Evolutionary conservation across 805 yeast genomes (phyloP).

Genomic region (Metschnikowia peoriensis): DNA sequence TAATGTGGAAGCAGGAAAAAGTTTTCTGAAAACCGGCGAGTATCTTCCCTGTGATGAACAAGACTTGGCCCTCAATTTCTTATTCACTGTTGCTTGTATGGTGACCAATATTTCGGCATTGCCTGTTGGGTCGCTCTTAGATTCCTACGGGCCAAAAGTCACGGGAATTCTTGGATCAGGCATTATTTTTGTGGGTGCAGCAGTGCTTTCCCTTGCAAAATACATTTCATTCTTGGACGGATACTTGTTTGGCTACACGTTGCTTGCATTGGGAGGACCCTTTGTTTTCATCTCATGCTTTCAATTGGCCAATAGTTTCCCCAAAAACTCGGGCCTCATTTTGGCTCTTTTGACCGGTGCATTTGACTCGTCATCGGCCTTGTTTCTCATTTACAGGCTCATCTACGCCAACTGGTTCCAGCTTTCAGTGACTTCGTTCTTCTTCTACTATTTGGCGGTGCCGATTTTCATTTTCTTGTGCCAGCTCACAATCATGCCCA

Average conservation of each 20-base stretch:
- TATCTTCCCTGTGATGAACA: conserved; percentile 59
- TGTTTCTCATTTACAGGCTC: conserved; percentile 72
- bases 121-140: conserved; percentile 78
- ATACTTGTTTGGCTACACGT: conserved; percentile 69
- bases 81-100: conserved; percentile 86
- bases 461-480: conserved; percentile 76
- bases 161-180: conserved; percentile 74
- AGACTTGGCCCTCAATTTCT: conserved; percentile 74
- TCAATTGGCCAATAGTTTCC: conserved; percentile 86
- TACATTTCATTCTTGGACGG: conserved; percentile 49
- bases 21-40: neutral
- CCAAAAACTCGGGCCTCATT: conserved; percentile 74
- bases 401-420: conserved; percentile 47
- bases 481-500: conserved; percentile 80
- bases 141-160: conserved; percentile 74
- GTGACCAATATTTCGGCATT: conserved; percentile 81
- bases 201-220: conserved; percentile 42
- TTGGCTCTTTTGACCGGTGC: conserved; percentile 90
- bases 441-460: conserved; percentile 63
- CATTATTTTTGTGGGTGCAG: conserved; percentile 56
- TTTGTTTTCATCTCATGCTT: conserved; percentile 87
- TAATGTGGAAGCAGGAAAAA: conserved; percentile 22
- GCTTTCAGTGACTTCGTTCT: conserved; percentile 56
- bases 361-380: conserved; percentile 88
- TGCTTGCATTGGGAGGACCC: conserved; percentile 89